Evolutionary conservation across 352 stramenopile genomes (phyloP), one percentile per base, ranked within the genome.

Genomic region (Phytophthora meadii): DNA sequence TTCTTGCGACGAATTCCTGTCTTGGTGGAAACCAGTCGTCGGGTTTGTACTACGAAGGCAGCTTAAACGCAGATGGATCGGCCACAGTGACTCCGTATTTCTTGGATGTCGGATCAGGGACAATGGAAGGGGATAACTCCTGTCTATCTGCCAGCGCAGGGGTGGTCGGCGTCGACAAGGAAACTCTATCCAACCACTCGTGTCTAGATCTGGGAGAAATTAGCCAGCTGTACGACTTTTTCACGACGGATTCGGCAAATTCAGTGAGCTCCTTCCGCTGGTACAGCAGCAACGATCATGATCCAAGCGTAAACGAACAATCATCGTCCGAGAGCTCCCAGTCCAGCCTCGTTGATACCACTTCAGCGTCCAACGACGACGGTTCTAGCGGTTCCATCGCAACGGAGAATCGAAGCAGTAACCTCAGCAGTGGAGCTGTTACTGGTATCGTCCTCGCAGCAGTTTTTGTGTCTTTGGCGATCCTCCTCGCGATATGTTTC

Each of bases 1-100:
- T 57, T 11, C 51, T 41, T 14, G 51, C 52, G 27, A 40, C 51
- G 19, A 51, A 44, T 7, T 46, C 39, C 11, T 65, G 57, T 57
- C 25, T 60, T 12, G 53, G 53, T 5, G 53, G 53, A 2, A 60
- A 50, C 24, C 2, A 36, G 14, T 34, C 36, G 2, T 4, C 34
- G 0, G 56, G 46, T 6, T 22, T 50, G 1, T 57, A 39, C 37
- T 57, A 51, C n/a, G n/a, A 51, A 17, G 36, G 27, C 19, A 61
- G 41, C 7, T 41, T 68, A 3, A 19, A 45, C 12, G 45, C 28
- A 0, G 41, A 68, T 22, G 53, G 54, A 37, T 49, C 46, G 25
- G 61, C 37, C 5, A 51, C 28, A 19, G 36, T 56, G 19, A 40
- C 41, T 15, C 27, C 34, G 17, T 46, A 42, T 9, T 61, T 32